phyloP scores from a whole-genome alignment of 2,329 filamentous ascomycete genomes.

The Laburnicola sp. region DNA sequence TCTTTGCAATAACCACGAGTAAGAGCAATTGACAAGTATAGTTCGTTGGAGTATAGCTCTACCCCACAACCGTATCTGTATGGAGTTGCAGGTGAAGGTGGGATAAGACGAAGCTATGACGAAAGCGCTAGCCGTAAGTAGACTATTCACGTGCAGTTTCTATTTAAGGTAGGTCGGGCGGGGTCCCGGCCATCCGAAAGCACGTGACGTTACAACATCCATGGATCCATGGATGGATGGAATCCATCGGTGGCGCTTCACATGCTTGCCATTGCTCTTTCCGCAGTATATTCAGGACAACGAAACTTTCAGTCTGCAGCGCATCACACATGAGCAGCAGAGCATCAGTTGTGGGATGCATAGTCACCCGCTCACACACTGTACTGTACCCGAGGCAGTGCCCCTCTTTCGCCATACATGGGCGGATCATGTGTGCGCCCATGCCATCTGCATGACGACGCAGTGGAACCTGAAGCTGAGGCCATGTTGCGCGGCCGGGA shows the following conservation, averaged over 20 bases:
- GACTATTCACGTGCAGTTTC: background rate
- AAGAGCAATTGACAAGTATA: too few relatives aligned
- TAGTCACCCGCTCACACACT: constrained; percentile 4
- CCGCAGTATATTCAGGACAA: too few relatives aligned
- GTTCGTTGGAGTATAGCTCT: too few relatives aligned
- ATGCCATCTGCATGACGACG: constrained; percentile 19
- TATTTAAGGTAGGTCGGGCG: too few relatives aligned
- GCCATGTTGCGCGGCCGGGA: constrained; percentile 12
- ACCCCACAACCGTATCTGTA: background rate
- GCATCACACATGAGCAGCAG: background rate
- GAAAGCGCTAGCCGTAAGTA: background rate
- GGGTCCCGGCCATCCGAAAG: too few relatives aligned
- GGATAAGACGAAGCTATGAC: background rate
- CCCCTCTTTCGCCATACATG: constrained; percentile 16
- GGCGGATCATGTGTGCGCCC: constrained; percentile 7
- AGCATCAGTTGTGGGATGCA: background rate
- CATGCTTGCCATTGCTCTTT: too few relatives aligned
- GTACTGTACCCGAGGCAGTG: too few relatives aligned
- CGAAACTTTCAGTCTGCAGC: background rate
- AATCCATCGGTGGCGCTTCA: too few relatives aligned
- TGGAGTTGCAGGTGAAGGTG: background rate
- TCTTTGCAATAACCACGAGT: background rate
- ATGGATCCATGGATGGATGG: too few relatives aligned
- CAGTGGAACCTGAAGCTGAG: constrained; percentile 17
- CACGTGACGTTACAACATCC: too few relatives aligned